These are phyloP conservation scores for Sporobolus alterniflorus DNA, from an alignment of 202 grass and related monocot species.

Conservation along the genomic window DNA sequence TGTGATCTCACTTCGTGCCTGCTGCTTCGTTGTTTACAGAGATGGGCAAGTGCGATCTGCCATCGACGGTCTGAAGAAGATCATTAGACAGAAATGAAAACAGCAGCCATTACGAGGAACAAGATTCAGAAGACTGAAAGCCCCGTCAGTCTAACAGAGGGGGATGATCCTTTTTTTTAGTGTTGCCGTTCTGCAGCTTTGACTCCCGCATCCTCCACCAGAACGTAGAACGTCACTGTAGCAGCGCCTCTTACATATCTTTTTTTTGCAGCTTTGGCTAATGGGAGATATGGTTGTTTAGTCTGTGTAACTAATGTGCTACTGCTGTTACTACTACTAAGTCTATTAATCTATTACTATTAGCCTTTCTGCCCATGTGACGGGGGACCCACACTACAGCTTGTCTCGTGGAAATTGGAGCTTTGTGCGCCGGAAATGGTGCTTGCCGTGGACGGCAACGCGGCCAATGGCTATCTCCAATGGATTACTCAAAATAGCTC, in stretches of 20 bases:
- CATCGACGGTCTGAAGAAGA: constrained; percentile 60
- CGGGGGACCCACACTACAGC: neutral
- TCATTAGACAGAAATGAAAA: neutral
- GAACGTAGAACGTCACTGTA: constrained; percentile 23
- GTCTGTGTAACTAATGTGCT: constrained; percentile 44
- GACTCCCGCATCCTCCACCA: neutral
- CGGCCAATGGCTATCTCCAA: too few species aligned
- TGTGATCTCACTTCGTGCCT: constrained; percentile 32
- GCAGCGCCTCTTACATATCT: neutral
- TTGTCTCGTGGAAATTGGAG: neutral
- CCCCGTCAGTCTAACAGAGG: constrained; percentile 6
- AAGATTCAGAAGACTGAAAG: neutral
- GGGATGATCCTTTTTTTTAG: neutral
- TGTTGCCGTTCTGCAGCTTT: neutral
- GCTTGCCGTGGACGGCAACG: constrained; percentile 45
- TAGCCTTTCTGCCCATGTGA: constrained; percentile 3
- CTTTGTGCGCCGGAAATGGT: constrained; percentile 16
- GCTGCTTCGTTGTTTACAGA: constrained; percentile 49
- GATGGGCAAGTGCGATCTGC: constrained; percentile 84
- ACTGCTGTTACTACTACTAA: neutral
- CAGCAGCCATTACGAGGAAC: constrained; percentile 4
- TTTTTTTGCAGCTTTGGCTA: constrained; percentile 38
- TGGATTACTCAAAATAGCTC: too few species aligned
- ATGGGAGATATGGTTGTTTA: constrained; percentile 41
- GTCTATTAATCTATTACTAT: neutral